Evolutionary conservation across 2,329 filamentous ascomycete species (phyloP), one percentile per base, ranked within the genome.

Genomic region (Sclerotinia spermophila): DNA sequence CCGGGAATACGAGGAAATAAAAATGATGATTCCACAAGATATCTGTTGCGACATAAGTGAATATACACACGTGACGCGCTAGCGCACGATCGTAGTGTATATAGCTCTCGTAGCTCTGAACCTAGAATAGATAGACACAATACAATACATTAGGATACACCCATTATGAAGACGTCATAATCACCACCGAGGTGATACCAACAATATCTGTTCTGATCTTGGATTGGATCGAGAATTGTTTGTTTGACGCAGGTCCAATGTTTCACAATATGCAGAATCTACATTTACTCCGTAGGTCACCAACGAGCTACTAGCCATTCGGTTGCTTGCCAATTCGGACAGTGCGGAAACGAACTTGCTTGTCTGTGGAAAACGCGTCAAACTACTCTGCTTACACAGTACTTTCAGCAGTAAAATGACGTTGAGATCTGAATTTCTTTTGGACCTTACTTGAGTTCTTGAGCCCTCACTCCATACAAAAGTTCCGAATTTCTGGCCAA

Each of bases 201-300:
- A n/a, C n/a, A n/a, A n/a, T n/a, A n/a, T n/a, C n/a, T n/a, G n/a
- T 27, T 51, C 21, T 64, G 35, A n/a, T 51, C 44, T n/a, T 42
- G 38, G 38, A n/a, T 64, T 64, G 44, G 30, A 38, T 64, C 44
- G 24, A 51, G 33, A 27, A 53, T 53, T 33, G 13, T 21, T 38
- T 64, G 6, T 44, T 38, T 48, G 10, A 53, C 17, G 15, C n/a
- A 30, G 45, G 35, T 30, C n/a, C 45, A 53, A 53, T 21, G 62
- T 66, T 53, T 40, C 45, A 66, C 35, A 66, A 53, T 30, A 53
- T 66, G 45, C n/a, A 53, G 17, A 53, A 40, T 48, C 61, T 40
- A 24, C 27, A 24, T 35, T 33, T 30, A n/a, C n/a, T n/a, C n/a
- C n/a, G n/a, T n/a, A 30, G 8, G 35, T 40, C 45, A 40, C 45